Evolutionary conservation across 2,329 filamentous ascomycete species (phyloP), one percentile per base, ranked within the genome.

Genomic region (Didymella lethalis): DNA sequence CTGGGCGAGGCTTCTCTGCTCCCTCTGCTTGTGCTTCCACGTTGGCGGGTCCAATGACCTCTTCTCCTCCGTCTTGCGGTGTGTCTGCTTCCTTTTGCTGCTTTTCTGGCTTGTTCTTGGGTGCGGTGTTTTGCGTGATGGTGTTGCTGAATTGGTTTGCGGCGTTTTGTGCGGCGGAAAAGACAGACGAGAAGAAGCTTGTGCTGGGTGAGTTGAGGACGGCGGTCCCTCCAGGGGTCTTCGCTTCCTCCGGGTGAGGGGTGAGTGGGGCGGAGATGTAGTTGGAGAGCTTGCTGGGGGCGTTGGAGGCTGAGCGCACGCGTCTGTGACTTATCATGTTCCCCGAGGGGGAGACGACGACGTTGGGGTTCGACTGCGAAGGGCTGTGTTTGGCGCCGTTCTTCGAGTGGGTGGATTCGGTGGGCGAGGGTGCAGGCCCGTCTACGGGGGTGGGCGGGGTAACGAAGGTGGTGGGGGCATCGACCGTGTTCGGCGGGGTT

Each of bases 161-260:
- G 43, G 94, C 94, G 84, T 90, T 97, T 77, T 98, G 94, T 18
- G 95, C 95, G 45, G 90, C 94, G 40, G 92, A 94, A 64, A 99
- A 87, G 73, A 99, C 91, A 26, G 91, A 93, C 4, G 92, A 96
- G 78, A 99, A 98, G 80, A 99, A 98, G 0, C 93, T 65, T 7
- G 64, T 64, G 31, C 77, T 78, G 54, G 79, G 79, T 48, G 79
- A 77, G 31, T 78, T 79, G 38, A 75, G 73, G 29, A 79, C 78
- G n/a, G 81, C 75, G 46, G 85, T 82, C 54, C 86, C 84, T 29
- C 85, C 81, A 32, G 86, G 70, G 67, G 85, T 82, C 61, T 86
- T 87, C n/a, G 81, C 73, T 68, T 88, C 88, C 75, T 97, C 93
- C 36, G 86, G 82, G 0, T 89, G 90, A 7, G 93, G 91, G 3